Base-by-base conservation (phyloP, 75 land plant species). In the Isoetes taiwanensis region DNA sequence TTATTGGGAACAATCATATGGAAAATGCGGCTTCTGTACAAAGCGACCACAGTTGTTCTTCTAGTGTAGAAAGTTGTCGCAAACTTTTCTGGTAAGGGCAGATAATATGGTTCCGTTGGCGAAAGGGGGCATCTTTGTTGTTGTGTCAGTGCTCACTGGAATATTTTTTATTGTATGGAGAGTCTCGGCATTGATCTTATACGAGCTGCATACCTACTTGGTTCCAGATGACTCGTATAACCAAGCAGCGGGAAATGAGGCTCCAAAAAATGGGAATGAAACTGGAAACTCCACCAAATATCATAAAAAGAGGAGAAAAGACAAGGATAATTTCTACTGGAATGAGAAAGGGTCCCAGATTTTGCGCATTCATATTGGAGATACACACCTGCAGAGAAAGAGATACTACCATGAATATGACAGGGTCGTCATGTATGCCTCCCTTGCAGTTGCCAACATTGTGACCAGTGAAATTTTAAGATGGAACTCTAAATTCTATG, bases 311-410 rank as follows among this genome's bases (percentile, higher is more conserved):
- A 43, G 33, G 12, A 64, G 32, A n/a, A 72, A 72, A 54, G 54
- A 54, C 23, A 75, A 64, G 41, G 74, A 78, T 2, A 64, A 66
- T 50, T 41, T 33, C 29, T 74, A 55, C 21, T 85, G 80, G 59
- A 82, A 82, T 48, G 86, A 82, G 32, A 41, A 48, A 62, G 72
- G 71, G n/a, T 82, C 91, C 12, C 86, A 86, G 74, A 76, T 86
- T 65, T 71, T 78, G 50, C 69, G 91, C 38, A 39, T 86, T 30
- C 67, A 56, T 21, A 72, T 86, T 31, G 68, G 54, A 14, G 75
- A 79, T 3, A 41, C 59, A 56, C 80, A 79, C 32, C 64, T 86
- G 20, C 59, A 34, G 19, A 40, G 72, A 0, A 59, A 82, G 19
- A 19, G 64, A 30, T 77, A 66, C 56, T 86, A 72, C 59, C 28